These are phyloP conservation scores for Diversispora eburnea DNA, from an alignment of 192 early-diverging fungal species.

Conservation along the genomic window DNA sequence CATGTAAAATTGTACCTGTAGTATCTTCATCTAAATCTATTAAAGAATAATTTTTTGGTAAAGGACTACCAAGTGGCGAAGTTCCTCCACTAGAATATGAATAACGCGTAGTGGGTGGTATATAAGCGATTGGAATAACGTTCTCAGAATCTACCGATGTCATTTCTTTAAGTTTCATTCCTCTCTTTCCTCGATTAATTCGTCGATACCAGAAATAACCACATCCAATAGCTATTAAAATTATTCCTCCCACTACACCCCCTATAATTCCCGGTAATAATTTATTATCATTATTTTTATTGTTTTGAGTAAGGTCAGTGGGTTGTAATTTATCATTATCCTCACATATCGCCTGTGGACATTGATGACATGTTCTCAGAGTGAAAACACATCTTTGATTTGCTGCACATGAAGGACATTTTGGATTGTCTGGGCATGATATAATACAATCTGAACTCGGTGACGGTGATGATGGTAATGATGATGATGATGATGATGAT, in stretches of 20 bases:
- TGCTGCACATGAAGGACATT: background rate
- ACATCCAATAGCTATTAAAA: background rate
- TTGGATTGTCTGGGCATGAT: background rate
- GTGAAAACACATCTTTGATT: background rate
- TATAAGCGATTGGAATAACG: conserved; percentile 29
- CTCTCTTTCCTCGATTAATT: background rate
- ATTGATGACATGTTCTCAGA: conserved; percentile 2
- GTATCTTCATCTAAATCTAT: background rate
- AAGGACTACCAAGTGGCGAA: conserved; percentile 23
- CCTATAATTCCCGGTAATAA: conserved; percentile 21
- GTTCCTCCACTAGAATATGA: conserved; percentile 13
- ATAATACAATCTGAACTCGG: background rate
- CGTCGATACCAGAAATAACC: background rate
- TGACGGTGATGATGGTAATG: background rate
- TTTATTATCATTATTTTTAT: background rate
- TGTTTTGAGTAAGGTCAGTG: background rate
- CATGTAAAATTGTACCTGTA: conserved; percentile 3
- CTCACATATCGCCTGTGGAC: background rate
- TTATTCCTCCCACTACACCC: conserved; percentile 3
- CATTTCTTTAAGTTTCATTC: background rate
- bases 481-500: too few species aligned
- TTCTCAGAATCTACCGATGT: conserved; percentile 12
- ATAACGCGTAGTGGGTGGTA: conserved; percentile 8
- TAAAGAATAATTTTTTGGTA: conserved; percentile 1
- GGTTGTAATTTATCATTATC: background rate